A percentile compares a stretch with the other conserved stretches of the same genome.
These are phyloP conservation scores for Closterium sp. DNA, from an alignment of 139 green algal species.

Conservation along the genomic window DNA sequence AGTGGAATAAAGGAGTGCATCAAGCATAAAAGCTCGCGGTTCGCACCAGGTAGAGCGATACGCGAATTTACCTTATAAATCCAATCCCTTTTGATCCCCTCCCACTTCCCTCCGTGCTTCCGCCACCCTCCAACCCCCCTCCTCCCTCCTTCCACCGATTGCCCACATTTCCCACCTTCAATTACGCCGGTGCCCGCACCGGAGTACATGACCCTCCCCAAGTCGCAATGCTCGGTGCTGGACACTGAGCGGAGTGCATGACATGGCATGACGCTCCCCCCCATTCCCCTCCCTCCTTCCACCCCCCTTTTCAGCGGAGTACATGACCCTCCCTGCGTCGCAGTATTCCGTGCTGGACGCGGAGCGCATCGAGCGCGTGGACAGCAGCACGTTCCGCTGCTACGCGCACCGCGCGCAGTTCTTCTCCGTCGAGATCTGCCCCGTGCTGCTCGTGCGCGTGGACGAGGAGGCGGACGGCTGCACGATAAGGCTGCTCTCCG, in stretches of 20 bases:
- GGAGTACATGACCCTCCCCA: constrained; percentile 61
- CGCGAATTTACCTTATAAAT: no score
- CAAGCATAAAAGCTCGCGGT: no score
- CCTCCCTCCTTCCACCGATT: neutral
- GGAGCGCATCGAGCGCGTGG: constrained; percentile 54
- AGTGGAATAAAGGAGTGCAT: no score
- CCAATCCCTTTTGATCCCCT: no score
- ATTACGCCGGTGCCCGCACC: neutral
- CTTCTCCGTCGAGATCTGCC: constrained; percentile 48
- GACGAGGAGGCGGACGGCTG: constrained; percentile 44
- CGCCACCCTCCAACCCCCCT: neutral
- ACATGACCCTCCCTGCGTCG: constrained; percentile 57
- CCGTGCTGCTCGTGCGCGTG: constrained; percentile 47
- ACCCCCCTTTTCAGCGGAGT: constrained; percentile 40
- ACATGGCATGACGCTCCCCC: no score
- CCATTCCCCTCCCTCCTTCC: no score
- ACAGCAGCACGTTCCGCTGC: constrained; percentile 55
- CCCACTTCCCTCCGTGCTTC: neutral
- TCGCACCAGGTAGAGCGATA: no score
- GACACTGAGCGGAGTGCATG: constrained; percentile 37
- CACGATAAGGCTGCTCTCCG: constrained; percentile 49
- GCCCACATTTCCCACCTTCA: neutral
- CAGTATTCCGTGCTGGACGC: constrained; percentile 59
- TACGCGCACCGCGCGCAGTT: constrained; percentile 50
- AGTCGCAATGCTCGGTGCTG: constrained; percentile 53